These are phyloP conservation scores for Noccaea bulbosa DNA, from an alignment of 345 rosid species.

Conservation along the genomic window DNA sequence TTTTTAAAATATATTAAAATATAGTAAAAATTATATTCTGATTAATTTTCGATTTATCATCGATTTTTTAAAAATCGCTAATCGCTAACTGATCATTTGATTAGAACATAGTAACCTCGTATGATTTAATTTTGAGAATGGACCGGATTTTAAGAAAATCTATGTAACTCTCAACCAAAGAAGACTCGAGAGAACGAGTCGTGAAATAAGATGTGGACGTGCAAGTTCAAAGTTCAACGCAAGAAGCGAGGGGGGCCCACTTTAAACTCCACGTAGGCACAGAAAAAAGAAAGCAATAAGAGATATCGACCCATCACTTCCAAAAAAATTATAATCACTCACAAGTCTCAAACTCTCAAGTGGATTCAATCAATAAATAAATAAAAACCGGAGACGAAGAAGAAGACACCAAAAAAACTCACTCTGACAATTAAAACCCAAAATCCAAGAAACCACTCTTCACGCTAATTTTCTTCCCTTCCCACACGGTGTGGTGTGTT, in stretches of 20 bases:
- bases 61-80: no score
- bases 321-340: conserved; percentile 46
- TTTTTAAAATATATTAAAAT: no score
- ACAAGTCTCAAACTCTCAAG: conserved; percentile 8
- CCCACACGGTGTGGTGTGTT: conserved; percentile 27
- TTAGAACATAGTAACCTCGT: no score
- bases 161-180: neutral
- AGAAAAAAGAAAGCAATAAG: conserved; percentile 19
- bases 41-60: no score
- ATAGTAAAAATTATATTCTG: no score
- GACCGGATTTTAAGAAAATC: conserved; percentile 6
- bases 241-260: conserved; percentile 9
- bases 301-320: conserved; percentile 54
- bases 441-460: conserved; percentile 39
- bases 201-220: conserved; percentile 19
- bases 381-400: conserved; percentile 39
- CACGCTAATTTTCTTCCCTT: neutral
- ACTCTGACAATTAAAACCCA: conserved; percentile 36
- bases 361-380: neutral
- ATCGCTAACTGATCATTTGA: no score
- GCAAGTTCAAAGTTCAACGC: conserved; percentile 6
- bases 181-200: neutral
- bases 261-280: conserved; percentile 30
- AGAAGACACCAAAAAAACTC: conserved; percentile 42
- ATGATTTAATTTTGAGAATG: no score